phyloP scores from a whole-genome alignment of 257 asterid species.

The Anisodus acutangulus region DNA sequence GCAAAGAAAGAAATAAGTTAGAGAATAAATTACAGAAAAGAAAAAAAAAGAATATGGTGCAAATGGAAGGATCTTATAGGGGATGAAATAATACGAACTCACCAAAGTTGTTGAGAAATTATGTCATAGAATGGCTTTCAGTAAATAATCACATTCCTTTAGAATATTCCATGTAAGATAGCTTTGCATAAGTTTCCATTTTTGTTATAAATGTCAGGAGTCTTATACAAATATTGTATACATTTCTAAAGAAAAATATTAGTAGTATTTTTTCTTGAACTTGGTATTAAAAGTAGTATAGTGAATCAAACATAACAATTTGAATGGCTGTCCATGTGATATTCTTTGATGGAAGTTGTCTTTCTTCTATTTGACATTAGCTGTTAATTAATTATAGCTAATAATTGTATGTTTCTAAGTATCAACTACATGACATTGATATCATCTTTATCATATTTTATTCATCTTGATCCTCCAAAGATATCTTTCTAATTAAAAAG shows the following conservation, averaged over 20 bases:
- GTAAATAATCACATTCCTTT: not conserved
- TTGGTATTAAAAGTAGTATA: not conserved
- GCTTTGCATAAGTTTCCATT: not conserved
- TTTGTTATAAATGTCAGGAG: not conserved
- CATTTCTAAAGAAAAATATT: not conserved
- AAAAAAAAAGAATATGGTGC: not conserved
- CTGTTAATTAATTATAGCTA: constrained; percentile 15
- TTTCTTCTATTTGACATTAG: constrained; percentile 9
- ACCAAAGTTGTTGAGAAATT: not conserved
- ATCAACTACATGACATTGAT: not conserved
- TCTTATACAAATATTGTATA: not conserved
- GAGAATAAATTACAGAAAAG: not conserved
- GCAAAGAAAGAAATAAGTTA: not conserved
- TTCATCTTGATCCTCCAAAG: not conserved
- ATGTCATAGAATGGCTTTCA: too few species aligned
- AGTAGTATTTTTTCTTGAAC: not conserved
- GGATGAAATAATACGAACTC: not conserved
- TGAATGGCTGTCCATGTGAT: constrained; percentile 24
- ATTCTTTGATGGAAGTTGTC: not conserved
- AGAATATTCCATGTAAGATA: not conserved
- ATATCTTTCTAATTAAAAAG: not conserved
- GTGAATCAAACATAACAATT: not conserved
- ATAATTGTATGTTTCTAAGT: not conserved
- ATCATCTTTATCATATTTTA: not conserved
- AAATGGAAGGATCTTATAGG: not conserved